phyloP scores from a whole-genome alignment of 345 rosid species.

The Mangifera indica region DNA sequence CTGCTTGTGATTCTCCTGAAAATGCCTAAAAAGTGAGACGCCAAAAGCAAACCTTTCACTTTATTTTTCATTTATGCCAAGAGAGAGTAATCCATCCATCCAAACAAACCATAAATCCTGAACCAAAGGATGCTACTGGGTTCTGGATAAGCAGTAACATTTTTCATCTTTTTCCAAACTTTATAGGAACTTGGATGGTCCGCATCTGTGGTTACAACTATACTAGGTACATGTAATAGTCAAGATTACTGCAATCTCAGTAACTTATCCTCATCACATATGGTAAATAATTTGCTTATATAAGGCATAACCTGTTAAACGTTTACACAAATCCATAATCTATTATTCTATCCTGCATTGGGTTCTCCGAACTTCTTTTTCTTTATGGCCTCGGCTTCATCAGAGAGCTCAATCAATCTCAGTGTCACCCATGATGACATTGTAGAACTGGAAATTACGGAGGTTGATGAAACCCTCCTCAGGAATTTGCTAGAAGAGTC shows the following conservation, averaged over 20 bases:
- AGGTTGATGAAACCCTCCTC: constrained; percentile 22
- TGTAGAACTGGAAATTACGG: constrained; percentile 16
- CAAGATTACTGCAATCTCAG: not conserved
- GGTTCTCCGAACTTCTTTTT: not conserved
- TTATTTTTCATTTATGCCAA: not conserved
- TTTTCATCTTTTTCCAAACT: constrained; percentile 2
- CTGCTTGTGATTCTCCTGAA: constrained; percentile 4
- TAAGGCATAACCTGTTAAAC: not conserved
- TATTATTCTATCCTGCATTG: not conserved
- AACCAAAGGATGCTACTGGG: not conserved
- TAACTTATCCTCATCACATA: not conserved
- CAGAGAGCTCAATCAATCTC: not conserved
- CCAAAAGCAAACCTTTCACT: constrained; percentile 1
- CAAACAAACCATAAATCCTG: not conserved
- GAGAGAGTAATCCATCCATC: not conserved
- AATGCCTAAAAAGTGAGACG: not conserved
- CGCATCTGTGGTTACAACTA: constrained; percentile 9
- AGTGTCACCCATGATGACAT: not conserved
- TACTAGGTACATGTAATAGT: constrained; percentile 10
- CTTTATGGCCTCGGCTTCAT: not conserved
- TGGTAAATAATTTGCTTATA: not conserved
- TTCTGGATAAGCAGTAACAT: constrained; percentile 2
- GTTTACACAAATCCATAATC: not conserved
- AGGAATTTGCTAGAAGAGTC: constrained; percentile 24
- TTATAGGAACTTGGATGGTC: constrained; percentile 13